Evolutionary conservation across 139 green algal species (phyloP).

Genomic region (Chlorella ohadii): DNA sequence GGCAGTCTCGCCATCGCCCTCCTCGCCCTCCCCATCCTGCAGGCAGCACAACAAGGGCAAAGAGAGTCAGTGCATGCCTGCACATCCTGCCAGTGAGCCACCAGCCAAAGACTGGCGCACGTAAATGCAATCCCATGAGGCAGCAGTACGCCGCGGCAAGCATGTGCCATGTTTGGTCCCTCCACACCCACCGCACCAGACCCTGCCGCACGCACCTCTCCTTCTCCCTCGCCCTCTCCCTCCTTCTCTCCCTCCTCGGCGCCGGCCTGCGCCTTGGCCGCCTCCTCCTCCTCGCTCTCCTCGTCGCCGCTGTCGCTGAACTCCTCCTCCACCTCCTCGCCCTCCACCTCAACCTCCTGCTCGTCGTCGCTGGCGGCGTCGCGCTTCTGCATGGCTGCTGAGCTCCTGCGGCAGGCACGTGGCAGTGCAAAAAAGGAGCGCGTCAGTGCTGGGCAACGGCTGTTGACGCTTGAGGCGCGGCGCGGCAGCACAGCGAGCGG

Average conservation of each 20-base stretch:
- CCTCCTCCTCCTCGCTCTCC: slow-evolving; percentile 44
- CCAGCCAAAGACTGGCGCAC: too few species aligned
- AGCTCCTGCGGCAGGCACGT: neutral
- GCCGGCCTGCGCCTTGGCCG: slow-evolving; percentile 5
- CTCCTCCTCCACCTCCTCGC: slow-evolving; percentile 31
- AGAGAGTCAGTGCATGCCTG: neutral
- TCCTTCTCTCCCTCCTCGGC: slow-evolving; percentile 11
- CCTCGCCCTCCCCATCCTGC: slow-evolving; percentile 3
- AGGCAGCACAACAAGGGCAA: neutral
- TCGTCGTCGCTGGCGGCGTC: slow-evolving; percentile 54
- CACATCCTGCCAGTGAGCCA: neutral
- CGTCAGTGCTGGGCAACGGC: too few species aligned
- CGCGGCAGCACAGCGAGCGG: too few species aligned
- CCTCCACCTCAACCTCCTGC: slow-evolving; percentile 19
- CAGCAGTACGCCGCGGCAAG: too few species aligned
- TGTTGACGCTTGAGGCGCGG: too few species aligned
- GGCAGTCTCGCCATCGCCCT: neutral
- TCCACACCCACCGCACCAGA: too few species aligned
- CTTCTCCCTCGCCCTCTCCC: slow-evolving; percentile 15
- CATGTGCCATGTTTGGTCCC: too few species aligned
- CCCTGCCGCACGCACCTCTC: neutral
- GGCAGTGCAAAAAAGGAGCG: too few species aligned
- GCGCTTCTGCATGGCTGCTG: slow-evolving; percentile 19
- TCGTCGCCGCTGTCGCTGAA: slow-evolving; percentile 34
- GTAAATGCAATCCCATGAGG: too few species aligned